A percentile compares a stretch with the other conserved stretches of the same genome.
These are phyloP conservation scores for Fagus sylvatica DNA, from an alignment of 306 rosid genomes.

Conservation along the genomic window DNA sequence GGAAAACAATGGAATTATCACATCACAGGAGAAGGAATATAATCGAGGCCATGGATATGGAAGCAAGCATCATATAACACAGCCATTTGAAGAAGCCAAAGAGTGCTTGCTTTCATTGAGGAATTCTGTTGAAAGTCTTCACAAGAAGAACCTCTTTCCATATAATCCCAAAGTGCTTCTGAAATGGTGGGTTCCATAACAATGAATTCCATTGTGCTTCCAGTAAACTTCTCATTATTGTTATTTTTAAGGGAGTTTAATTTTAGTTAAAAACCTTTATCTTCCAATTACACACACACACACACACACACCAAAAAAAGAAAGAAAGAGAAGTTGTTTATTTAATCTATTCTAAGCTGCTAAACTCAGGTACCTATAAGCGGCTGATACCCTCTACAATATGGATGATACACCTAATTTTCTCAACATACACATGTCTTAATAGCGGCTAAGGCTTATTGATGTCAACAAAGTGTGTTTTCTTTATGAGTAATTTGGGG, in stretches of 20 bases:
- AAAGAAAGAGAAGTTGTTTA: neutral
- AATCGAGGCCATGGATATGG: conserved; percentile 30
- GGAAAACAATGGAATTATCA: conserved; percentile 24
- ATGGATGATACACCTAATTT: neutral
- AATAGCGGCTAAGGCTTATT: neutral
- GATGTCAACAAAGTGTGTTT: neutral
- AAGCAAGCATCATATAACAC: conserved; percentile 23
- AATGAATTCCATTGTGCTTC: conserved; percentile 20
- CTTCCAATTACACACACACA: no score
- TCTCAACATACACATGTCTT: neutral
- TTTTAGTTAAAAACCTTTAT: neutral
- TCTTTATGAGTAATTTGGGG: neutral
- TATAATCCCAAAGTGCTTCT: conserved; percentile 74
- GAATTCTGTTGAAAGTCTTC: conserved; percentile 73
- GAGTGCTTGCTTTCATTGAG: conserved; percentile 68
- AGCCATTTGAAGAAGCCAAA: conserved; percentile 51
- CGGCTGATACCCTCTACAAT: neutral
- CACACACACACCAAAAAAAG: no score
- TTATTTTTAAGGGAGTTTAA: neutral
- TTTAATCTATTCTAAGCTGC: neutral
- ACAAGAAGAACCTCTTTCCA: conserved; percentile 75
- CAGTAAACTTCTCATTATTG: neutral
- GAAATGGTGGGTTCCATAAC: conserved; percentile 47
- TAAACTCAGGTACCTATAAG: neutral
- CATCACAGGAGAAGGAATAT: conserved; percentile 23